A percentile compares a stretch with the other conserved stretches of the same genome.
phyloP scores from a whole-genome alignment of 2,329 filamentous ascomycete genomes.

The Trichoderma pleuroti region DNA sequence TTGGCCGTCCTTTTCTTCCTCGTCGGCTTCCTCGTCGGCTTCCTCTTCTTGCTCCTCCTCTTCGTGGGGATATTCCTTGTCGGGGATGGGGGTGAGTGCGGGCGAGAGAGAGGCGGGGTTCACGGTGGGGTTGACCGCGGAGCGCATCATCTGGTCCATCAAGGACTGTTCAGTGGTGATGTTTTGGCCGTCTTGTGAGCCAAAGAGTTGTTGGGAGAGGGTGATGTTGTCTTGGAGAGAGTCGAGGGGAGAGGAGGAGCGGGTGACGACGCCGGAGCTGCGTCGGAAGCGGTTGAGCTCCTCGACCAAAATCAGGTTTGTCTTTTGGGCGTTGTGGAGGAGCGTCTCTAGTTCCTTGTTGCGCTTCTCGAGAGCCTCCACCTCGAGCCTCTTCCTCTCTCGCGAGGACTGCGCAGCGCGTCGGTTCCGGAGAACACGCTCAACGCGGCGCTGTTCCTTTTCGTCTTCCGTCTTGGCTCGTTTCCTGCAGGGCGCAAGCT shows the following conservation, averaged over 20 bases:
- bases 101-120: constrained; percentile 62
- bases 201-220: constrained; percentile 57
- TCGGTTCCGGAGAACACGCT: constrained; percentile 93
- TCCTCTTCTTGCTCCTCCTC: neutral
- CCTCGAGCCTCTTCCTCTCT: constrained; percentile 84
- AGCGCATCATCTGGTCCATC: constrained; percentile 43
- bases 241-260: constrained; percentile 41
- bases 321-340: constrained; percentile 57
- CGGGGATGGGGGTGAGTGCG: constrained; percentile 49
- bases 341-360: constrained; percentile 67
- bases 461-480: constrained; percentile 98
- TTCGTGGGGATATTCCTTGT: constrained; percentile 25
- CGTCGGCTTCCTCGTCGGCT: neutral
- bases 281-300: constrained; percentile 49
- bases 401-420: constrained; percentile 94
- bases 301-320: constrained; percentile 47
- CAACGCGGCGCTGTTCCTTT: constrained; percentile 96
- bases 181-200: constrained; percentile 41
- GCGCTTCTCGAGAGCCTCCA: constrained; percentile 76
- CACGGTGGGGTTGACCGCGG: constrained; percentile 47
- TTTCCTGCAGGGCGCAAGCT: constrained; percentile 57
- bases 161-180: constrained; percentile 32
- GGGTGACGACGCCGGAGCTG: constrained; percentile 40
- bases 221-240: constrained; percentile 48
- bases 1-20: constrained; percentile 24